Conservation (phyloP, 2,329 filamentous ascomycete genomes). For the Pseudogymnoascus pannorum region DNA sequence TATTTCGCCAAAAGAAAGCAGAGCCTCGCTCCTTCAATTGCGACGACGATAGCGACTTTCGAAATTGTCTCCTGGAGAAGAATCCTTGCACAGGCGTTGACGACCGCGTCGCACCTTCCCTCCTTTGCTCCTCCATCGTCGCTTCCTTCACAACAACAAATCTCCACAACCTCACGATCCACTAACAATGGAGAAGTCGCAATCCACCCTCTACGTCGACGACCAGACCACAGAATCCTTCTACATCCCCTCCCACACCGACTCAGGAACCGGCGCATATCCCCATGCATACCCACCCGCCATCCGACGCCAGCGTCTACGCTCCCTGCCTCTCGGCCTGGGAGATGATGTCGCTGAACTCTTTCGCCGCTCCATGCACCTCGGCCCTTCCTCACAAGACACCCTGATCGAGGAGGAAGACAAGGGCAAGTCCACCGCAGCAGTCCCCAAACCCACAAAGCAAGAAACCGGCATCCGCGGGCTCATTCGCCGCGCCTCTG, state of each 20-base stretch:
- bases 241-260: not conserved
- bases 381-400: conserved; percentile 22
- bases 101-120: not conserved
- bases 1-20: not conserved
- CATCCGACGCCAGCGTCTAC: conserved; percentile 15
- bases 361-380: not conserved
- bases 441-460: conserved; percentile 41
- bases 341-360: conserved; percentile 20
- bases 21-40: not conserved
- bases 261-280: not conserved
- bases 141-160: not conserved
- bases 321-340: conserved; percentile 23
- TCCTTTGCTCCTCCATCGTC: not conserved
- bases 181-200: not conserved
- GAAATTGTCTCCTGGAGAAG: not conserved
- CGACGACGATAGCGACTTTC: not conserved
- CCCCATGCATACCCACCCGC: not conserved
- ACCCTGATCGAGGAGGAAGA: conserved; percentile 24
- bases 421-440: conserved; percentile 14
- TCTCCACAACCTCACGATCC: not conserved
- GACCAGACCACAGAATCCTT: not conserved
- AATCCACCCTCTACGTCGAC: not conserved
- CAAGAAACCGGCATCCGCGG: conserved; percentile 40
- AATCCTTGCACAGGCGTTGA: not conserved
- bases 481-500: conserved; percentile 48